Conservation (phyloP, 2,329 filamentous ascomycete genomes). For the Shiraia sp. region DNA sequence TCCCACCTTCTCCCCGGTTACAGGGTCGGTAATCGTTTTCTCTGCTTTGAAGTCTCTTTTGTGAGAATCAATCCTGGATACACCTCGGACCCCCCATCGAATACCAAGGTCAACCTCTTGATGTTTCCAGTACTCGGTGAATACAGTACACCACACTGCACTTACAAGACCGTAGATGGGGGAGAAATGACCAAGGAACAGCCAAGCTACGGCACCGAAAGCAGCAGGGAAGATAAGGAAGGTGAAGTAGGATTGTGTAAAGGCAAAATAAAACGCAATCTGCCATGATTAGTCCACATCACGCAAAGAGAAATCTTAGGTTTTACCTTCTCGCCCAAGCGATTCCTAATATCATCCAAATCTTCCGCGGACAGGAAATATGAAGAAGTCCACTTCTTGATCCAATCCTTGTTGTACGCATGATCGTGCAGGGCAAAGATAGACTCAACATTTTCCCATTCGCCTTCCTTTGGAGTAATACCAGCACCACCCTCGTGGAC, state of each 20-base stretch:
- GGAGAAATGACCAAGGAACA: slow-evolving; percentile 84
- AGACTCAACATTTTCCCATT: slow-evolving; percentile 55
- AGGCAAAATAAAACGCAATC: slow-evolving; percentile 95
- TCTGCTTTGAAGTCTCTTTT: slow-evolving; percentile 80
- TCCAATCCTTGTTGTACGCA: slow-evolving; percentile 57
- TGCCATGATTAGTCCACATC: slow-evolving; percentile 33
- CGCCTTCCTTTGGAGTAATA: slow-evolving; percentile 55
- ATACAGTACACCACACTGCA: slow-evolving; percentile 82
- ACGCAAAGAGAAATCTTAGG: not conserved
- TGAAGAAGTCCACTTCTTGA: slow-evolving; percentile 55
- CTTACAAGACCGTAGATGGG: slow-evolving; percentile 76
- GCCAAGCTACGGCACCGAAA: slow-evolving; percentile 76
- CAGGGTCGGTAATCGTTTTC: slow-evolving; percentile 72
- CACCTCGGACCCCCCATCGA: slow-evolving; percentile 85
- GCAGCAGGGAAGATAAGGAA: slow-evolving; percentile 82
- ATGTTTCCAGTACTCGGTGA: slow-evolving; percentile 96
- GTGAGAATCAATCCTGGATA: slow-evolving; percentile 78
- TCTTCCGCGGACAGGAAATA: slow-evolving; percentile 53
- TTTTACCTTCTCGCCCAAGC: slow-evolving; percentile 53
- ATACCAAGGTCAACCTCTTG: slow-evolving; percentile 85
- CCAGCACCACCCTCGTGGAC: slow-evolving; percentile 53
- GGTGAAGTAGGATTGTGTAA: slow-evolving; percentile 85
- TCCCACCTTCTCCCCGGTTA: slow-evolving; percentile 78
- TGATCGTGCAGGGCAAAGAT: slow-evolving; percentile 57
- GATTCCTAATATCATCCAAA: slow-evolving; percentile 55